These are phyloP conservation scores for Odontarrhena argentea DNA, from an alignment of 345 rosid species.

Conservation along the genomic window DNA sequence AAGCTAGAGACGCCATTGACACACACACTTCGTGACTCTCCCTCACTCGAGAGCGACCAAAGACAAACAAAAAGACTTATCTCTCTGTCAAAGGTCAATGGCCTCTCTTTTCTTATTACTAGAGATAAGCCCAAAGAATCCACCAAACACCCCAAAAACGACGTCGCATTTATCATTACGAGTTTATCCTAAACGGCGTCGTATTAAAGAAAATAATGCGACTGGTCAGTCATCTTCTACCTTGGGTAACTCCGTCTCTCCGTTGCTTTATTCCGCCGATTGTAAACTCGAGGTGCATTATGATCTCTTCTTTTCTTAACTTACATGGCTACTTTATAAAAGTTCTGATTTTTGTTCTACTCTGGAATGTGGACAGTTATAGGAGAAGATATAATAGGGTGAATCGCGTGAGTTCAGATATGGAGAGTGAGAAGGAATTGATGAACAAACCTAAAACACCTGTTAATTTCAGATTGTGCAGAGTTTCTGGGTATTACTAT, in stretches of 20 bases:
- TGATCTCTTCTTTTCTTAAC: background rate
- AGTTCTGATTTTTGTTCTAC: background rate
- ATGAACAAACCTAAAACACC: constrained; percentile 38
- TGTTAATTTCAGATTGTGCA: constrained; percentile 57
- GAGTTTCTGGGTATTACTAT: constrained; percentile 60
- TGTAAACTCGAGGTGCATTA: constrained; percentile 31
- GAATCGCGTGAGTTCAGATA: constrained; percentile 33
- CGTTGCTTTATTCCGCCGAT: constrained; percentile 26
- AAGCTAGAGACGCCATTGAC: constrained; percentile 72
- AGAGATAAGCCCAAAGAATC: constrained; percentile 31
- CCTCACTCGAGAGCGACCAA: background rate
- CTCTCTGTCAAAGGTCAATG: constrained; percentile 19
- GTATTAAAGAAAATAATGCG: background rate
- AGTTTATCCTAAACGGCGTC: background rate
- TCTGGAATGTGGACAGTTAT: constrained; percentile 5
- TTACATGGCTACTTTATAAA: too few species aligned
- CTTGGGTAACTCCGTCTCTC: constrained; percentile 37
- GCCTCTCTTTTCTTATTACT: constrained; percentile 31
- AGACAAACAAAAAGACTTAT: constrained; percentile 21
- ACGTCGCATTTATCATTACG: background rate
- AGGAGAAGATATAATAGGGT: constrained; percentile 25
- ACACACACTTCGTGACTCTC: constrained; percentile 21
- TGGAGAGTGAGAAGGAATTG: constrained; percentile 46
- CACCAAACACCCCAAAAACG: background rate
- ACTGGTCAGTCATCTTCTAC: constrained; percentile 1